phyloP scores from a whole-genome alignment of 129 eudicot genomes.

The Chrysanthemum lavandulifolium region DNA sequence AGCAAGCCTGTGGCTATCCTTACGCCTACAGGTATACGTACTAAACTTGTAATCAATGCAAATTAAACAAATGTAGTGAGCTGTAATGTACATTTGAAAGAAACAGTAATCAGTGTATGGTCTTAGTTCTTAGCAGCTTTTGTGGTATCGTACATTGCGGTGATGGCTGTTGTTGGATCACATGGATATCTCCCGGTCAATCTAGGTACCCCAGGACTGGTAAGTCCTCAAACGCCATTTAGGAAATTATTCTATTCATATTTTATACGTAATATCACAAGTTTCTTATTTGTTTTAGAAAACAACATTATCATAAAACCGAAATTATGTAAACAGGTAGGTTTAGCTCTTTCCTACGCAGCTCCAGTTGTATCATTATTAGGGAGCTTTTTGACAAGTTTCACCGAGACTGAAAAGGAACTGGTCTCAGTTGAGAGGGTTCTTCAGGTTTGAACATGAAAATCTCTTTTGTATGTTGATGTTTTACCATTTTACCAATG shows the following conservation, averaged over 20 bases:
- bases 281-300: slow-evolving; percentile 6
- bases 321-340: slow-evolving; percentile 58
- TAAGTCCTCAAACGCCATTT: slow-evolving; percentile 30
- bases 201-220: slow-evolving; percentile 93
- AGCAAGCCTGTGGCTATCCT: slow-evolving; percentile 95
- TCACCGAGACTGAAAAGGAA: slow-evolving; percentile 97
- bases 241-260: not conserved
- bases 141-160: slow-evolving; percentile 74
- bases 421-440: slow-evolving; percentile 94
- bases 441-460: slow-evolving; percentile 54
- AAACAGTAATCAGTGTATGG: slow-evolving; percentile 14
- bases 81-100: not conserved
- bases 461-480: too few relatives aligned
- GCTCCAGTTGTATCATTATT: slow-evolving; percentile 82
- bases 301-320: slow-evolving; percentile 11
- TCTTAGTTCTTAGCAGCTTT: slow-evolving; percentile 87
- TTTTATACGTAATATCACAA: not conserved
- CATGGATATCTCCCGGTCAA: slow-evolving; percentile 59
- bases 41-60: not conserved
- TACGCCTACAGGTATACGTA: slow-evolving; percentile 82
- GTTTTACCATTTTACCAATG: too few relatives aligned
- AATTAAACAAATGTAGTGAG: not conserved
- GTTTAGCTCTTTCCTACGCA: slow-evolving; percentile 96
- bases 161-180: slow-evolving; percentile 88
- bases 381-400: slow-evolving; percentile 89